These are phyloP conservation scores for Ogataea minuta DNA, from an alignment of 805 yeast species.

Conservation along the genomic window DNA sequence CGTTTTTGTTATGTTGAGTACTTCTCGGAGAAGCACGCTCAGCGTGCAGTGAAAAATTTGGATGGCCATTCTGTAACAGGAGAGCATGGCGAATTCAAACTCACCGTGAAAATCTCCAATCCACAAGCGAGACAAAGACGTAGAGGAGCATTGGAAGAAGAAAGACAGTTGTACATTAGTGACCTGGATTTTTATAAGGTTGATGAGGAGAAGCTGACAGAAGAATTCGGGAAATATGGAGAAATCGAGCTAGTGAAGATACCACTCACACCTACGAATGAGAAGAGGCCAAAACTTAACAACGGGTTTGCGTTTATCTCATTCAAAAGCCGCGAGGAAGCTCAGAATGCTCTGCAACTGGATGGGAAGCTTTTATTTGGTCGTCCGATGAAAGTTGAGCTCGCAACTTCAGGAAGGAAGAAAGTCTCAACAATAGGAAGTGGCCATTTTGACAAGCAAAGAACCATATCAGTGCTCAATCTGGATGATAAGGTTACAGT, in stretches of 20 bases:
- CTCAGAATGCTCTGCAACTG: constrained; percentile 43
- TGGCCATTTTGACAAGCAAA: constrained; percentile 10
- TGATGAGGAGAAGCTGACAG: constrained; percentile 37
- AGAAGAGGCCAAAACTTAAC: constrained; percentile 36
- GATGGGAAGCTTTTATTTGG: constrained; percentile 44
- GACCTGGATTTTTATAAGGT: constrained; percentile 48
- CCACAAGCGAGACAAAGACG: constrained; percentile 45
- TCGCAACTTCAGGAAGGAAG: constrained; percentile 37
- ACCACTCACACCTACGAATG: constrained; percentile 39
- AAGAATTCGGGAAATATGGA: constrained; percentile 50
- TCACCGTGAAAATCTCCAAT: constrained; percentile 62
- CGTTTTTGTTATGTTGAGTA: constrained; percentile 76
- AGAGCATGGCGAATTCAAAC: constrained; percentile 29
- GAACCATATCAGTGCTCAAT: constrained; percentile 26
- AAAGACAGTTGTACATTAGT: constrained; percentile 55
- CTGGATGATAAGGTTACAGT: constrained; percentile 39
- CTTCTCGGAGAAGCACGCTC: constrained; percentile 41
- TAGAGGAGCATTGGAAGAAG: constrained; percentile 48
- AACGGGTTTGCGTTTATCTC: constrained; percentile 69
- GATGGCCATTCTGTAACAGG: constrained; percentile 40
- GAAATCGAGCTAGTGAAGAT: constrained; percentile 48
- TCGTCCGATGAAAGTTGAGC: constrained; percentile 46
- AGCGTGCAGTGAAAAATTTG: constrained; percentile 39
- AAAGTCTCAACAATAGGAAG: constrained; percentile 6
- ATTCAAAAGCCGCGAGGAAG: constrained; percentile 42